Base-by-base conservation (phyloP, 805 yeast species). In the Saccharomycopsis sp. region DNA sequence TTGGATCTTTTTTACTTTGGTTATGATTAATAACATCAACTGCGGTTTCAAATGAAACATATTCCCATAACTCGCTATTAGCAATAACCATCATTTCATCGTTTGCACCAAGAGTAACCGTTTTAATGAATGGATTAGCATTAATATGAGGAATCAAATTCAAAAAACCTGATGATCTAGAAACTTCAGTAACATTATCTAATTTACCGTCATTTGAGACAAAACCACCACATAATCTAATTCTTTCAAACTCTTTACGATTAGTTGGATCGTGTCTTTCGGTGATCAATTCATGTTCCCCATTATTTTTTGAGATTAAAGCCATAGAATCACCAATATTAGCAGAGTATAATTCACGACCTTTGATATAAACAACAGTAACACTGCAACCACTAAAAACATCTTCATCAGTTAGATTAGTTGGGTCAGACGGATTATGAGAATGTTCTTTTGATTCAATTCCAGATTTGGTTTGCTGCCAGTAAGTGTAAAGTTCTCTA, bases 291-390 rank as follows among this genome's bases (percentile, higher is more conserved):
- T 67, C 63, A 55, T 74, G 80, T 36, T 85, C 89, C 23, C 97
- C 96, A 58, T 83, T 86, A 31, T 75, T 72, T 44, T 80, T 72
- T 5, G 94, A 77, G 37, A 89, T 57, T 37, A 92, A 66, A 1
- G 86, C 88, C 69, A 79, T 80, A 2, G 85, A 76, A 53, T 92
- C 96, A 52, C 99, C 99, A 40, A 85, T 73, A 48, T 88, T 88
- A 2, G 96, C 96, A 19, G 87, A 70, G 57, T 79, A 86, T 18
- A 87, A 56, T 40, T 65, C 69, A 39, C 72, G 72, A 15, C 79
- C 94, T 45, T 74, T 75, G 50, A 89, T 69, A 56, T 85, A 92
- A 12, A 86, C 66, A 10, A 86, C 76, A 0, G 96, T 79, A 0
- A 86, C 82, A 46, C 94, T 76, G 33, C 94, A 81, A 10, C 98